phyloP scores from a whole-genome alignment of 2,329 filamentous ascomycete genomes.

The Claviceps paspali region DNA sequence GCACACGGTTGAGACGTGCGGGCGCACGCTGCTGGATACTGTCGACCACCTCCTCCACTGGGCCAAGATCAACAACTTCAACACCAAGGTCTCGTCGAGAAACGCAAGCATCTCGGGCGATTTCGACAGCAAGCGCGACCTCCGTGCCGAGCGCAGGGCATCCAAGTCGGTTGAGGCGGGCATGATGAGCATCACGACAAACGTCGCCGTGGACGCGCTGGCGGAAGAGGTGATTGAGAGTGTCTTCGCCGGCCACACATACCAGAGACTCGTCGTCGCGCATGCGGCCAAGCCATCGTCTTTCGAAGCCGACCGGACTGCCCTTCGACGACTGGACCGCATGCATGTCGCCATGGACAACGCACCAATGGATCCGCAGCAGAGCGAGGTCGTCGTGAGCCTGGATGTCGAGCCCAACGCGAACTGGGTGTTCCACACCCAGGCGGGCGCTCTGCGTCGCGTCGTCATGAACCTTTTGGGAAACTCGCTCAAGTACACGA shows the following conservation, averaged over 20 bases:
- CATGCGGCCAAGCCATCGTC: slow-evolving; percentile 5
- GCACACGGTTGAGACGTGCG: slow-evolving; percentile 33
- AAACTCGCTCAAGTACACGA: slow-evolving; percentile 48
- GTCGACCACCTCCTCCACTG: slow-evolving; percentile 40
- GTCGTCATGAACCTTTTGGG: slow-evolving; percentile 49
- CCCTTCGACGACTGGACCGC: slow-evolving; percentile 10
- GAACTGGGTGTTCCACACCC: slow-evolving; percentile 42
- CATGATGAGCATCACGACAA: slow-evolving; percentile 8
- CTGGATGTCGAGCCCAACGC: slow-evolving; percentile 27
- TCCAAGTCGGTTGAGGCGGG: slow-evolving; percentile 4
- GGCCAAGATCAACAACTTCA: slow-evolving; percentile 35
- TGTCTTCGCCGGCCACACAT: slow-evolving; percentile 29
- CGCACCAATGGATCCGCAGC: slow-evolving; percentile 6
- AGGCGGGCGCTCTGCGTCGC: slow-evolving; percentile 34
- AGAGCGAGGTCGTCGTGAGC: slow-evolving; percentile 14
- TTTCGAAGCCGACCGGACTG: slow-evolving; percentile 3
- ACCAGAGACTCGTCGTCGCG: slow-evolving; percentile 13
- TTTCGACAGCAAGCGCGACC: neutral
- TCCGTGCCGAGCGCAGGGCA: neutral
- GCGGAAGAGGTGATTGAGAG: slow-evolving; percentile 32
- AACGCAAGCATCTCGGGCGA: neutral
- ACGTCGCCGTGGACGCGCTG: slow-evolving; percentile 23
- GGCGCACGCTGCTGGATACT: slow-evolving; percentile 35
- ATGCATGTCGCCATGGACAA: slow-evolving; percentile 27
- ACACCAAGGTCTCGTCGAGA: slow-evolving; percentile 4